Conservation (phyloP, 176 grass and related monocot species). For the Olyra latifolia region DNA sequence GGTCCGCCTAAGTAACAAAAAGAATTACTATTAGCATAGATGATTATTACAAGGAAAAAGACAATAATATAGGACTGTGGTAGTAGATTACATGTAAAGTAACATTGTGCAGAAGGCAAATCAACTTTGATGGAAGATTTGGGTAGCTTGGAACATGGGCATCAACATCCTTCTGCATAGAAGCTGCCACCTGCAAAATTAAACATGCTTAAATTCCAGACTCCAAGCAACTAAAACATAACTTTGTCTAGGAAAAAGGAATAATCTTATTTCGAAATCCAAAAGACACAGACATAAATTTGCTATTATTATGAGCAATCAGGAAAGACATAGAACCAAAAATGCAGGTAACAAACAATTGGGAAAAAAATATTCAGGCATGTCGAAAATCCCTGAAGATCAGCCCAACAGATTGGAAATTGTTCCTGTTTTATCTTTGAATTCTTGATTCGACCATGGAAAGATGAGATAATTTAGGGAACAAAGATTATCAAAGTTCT, state of each 20-base stretch:
- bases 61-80: neutral
- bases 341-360: neutral
- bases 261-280: neutral
- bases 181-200: slow-evolving; percentile 60
- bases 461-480: neutral
- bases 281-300: neutral
- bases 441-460: neutral
- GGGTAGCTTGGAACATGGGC: slow-evolving; percentile 72
- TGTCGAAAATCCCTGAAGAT: neutral
- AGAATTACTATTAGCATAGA: slow-evolving; percentile 13
- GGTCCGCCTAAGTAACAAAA: slow-evolving; percentile 56
- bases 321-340: neutral
- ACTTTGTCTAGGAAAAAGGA: neutral
- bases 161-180: slow-evolving; percentile 69
- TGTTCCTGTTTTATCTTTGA: neutral
- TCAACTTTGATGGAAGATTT: slow-evolving; percentile 63
- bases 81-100: slow-evolving; percentile 64
- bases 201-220: slow-evolving; percentile 6
- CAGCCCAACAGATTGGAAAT: neutral
- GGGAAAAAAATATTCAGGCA: neutral
- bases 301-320: neutral
- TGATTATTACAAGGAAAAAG: neutral
- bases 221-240: neutral
- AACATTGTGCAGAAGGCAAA: slow-evolving; percentile 63
- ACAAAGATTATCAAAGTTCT: neutral